Base-by-base conservation (phyloP, 2,329 filamentous ascomycete genomes). In the Phoma herbarum region DNA sequence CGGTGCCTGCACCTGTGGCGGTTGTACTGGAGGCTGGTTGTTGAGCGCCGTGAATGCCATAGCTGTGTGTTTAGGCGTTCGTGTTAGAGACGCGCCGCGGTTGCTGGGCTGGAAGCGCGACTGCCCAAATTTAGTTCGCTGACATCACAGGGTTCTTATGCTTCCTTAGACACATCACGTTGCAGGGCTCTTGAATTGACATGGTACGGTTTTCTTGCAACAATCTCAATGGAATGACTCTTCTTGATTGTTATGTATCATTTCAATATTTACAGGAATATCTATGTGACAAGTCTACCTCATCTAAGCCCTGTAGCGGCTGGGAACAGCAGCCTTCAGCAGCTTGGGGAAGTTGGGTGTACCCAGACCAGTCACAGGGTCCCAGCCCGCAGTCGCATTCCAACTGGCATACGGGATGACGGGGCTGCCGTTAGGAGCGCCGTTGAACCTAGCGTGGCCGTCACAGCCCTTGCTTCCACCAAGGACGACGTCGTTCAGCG, bases 401-500 rank as follows among this genome's bases (percentile, higher is more conserved):
- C 70, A 73, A 55, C 62, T 63, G 2, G 69, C 70, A 55, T 69
- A 70, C 9, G 69, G 71, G 23, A 73, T 67, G 11, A 71, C 71
- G 9, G 72, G 71, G 48, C 72, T 73, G 3, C 72, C 76, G 29
- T 73, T 71, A 0, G 69, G 62, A 16, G 46, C 26, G 28, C 68
- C 68, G 37, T 68, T 31, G 54, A 71, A 72, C 12, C 69, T 58
- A 7, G 64, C 68, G 46, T 64, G 52, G 2, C 70, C 75, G 54
- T 73, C 71, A 59, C 79, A 81, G 1, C 79, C 78, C 12, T 59
- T 72, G 25, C 68, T 72, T 8, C 68, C 69, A 25, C 79, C 79
- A 1, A 67, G 60, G 50, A 62, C 73, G 57, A 73, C 77, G 61
- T 86, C 85, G 7, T 78, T 84, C 18, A 86, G 75, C 1, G 75